phyloP scores from a whole-genome alignment of 2,329 filamentous ascomycete species.

The Pseudocercospora vitis region DNA sequence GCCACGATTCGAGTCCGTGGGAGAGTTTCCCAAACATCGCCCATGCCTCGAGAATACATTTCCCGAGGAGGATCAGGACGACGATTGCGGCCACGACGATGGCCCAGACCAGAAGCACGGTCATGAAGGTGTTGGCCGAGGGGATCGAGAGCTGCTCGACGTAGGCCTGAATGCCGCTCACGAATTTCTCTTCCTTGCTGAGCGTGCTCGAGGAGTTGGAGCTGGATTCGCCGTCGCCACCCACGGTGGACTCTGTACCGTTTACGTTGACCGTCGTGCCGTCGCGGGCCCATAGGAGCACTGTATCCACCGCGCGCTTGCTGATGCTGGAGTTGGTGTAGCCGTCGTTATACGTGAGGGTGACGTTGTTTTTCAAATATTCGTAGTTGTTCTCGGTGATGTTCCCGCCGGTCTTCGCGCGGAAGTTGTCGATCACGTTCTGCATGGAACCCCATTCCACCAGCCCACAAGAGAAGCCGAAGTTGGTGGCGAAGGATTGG shows the following conservation, averaged over 20 bases:
- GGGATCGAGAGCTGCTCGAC: constrained; percentile 84
- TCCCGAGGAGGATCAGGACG: constrained; percentile 83
- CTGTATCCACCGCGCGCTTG: constrained; percentile 30
- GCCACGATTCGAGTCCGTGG: constrained; percentile 74
- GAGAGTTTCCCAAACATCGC: constrained; percentile 87
- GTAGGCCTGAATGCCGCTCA: constrained; percentile 77
- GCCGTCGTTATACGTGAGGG: constrained; percentile 67
- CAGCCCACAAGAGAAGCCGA: constrained; percentile 84
- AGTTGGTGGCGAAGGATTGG: constrained; percentile 86
- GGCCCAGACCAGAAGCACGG: constrained; percentile 81
- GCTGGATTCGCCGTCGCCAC: constrained; percentile 25
- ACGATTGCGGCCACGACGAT: constrained; percentile 82
- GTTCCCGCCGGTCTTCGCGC: constrained; percentile 78
- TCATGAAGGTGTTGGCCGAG: constrained; percentile 93
- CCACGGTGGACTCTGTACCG: constrained; percentile 40
- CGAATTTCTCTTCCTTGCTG: constrained; percentile 54
- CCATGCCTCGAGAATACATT: constrained; percentile 88
- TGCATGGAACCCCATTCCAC: constrained; percentile 82
- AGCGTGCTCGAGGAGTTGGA: constrained; percentile 30
- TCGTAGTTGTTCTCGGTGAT: constrained; percentile 75
- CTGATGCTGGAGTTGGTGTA: constrained; percentile 42
- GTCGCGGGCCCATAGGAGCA: constrained; percentile 35
- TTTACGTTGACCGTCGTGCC: constrained; percentile 43
- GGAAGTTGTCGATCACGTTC: constrained; percentile 78
- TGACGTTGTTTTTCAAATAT: constrained; percentile 75